These are phyloP conservation scores for Blumeriella jaapii DNA, from an alignment of 2,329 filamentous ascomycete genomes.

Conservation along the genomic window DNA sequence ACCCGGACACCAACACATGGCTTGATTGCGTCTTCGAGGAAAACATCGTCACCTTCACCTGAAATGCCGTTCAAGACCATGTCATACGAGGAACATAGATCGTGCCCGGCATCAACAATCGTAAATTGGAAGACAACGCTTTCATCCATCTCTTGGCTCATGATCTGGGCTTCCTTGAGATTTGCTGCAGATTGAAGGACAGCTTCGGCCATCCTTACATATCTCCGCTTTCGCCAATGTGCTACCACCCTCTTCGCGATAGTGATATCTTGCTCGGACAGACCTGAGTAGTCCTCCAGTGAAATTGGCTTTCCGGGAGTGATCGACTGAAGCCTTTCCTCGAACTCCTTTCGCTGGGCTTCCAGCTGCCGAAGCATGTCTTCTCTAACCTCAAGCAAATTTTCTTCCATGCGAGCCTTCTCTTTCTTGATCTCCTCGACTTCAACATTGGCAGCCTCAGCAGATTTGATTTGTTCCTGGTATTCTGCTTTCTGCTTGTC, in stretches of 20 bases:
- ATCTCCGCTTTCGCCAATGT: slow-evolving; percentile 75
- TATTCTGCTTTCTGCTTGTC: slow-evolving; percentile 79
- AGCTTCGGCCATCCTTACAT: slow-evolving; percentile 86
- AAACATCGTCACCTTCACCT: slow-evolving; percentile 70
- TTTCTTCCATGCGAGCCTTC: slow-evolving; percentile 76
- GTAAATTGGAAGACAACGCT: slow-evolving; percentile 91
- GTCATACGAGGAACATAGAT: slow-evolving; percentile 87
- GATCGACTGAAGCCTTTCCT: slow-evolving; percentile 71
- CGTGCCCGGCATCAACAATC: slow-evolving; percentile 79
- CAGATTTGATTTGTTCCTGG: slow-evolving; percentile 62
- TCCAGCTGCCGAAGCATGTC: slow-evolving; percentile 83
- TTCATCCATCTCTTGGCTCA: slow-evolving; percentile 94
- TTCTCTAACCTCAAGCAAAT: slow-evolving; percentile 63
- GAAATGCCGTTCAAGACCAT: slow-evolving; percentile 87
- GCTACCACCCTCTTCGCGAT: slow-evolving; percentile 54
- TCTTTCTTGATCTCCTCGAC: slow-evolving; percentile 75
- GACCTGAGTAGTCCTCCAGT: slow-evolving; percentile 30
- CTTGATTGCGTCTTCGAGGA: slow-evolving; percentile 70
- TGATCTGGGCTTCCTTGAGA: slow-evolving; percentile 91
- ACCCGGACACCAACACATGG: slow-evolving; percentile 86
- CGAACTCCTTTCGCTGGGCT: slow-evolving; percentile 72
- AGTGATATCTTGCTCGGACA: slow-evolving; percentile 62
- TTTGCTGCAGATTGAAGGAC: slow-evolving; percentile 79
- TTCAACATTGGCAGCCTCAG: slow-evolving; percentile 64
- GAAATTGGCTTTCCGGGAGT: slow-evolving; percentile 46